Base-by-base conservation (phyloP, 2,329 filamentous ascomycete genomes). In the Trichoderma breve region DNA sequence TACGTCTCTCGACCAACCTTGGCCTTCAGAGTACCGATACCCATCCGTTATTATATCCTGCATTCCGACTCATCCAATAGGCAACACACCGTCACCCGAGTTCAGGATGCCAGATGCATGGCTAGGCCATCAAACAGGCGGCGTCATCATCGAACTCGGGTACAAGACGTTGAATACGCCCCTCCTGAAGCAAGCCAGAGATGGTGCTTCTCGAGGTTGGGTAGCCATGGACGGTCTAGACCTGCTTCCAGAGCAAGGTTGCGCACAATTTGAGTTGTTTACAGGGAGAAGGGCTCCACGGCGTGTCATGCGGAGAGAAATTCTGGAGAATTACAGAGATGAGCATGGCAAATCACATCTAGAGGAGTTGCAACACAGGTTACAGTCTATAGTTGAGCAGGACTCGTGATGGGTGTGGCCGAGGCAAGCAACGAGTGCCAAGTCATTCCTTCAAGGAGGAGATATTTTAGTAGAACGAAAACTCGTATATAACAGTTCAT, bases 281-380 rank as follows among this genome's bases (percentile, higher is more conserved):
- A 69, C 66, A 15, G 66, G 66, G 4, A 47, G 66, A 53, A 69
- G 66, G 15, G 66, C 66, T n/a, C 66, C 66, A n/a, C 55, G 66
- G 2, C 66, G 66, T 14, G 66, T 69, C 9, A 69, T 69, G 66
- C 66, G 66, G 28, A 69, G 66, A 61, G 66, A 69, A n/a, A 61
- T 69, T 12, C n/a, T 69, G 57, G 66, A 69, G 21, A 69, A 69
- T n/a, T 69, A 69, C n/a, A 61, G 66, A 21, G 55, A 69, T 61
- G 66, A 69, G 15, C 28, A 61, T 36, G 66, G 66, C 18, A 61
- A 69, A 21, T 69, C 66, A 18, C 66, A 69, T 61, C 55, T 69
- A 0, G 66, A 69, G 21, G 66, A 69, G 32, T 34, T 69, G 15
- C 66, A 69, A 30, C 39, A 69, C 15, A 69, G 66, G n/a, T n/a